Percentiles rank a stretch among this genome's conserved stretches.
Conservation (phyloP, 192 early-diverging fungal genomes). For the Backusella tuberculispora region DNA sequence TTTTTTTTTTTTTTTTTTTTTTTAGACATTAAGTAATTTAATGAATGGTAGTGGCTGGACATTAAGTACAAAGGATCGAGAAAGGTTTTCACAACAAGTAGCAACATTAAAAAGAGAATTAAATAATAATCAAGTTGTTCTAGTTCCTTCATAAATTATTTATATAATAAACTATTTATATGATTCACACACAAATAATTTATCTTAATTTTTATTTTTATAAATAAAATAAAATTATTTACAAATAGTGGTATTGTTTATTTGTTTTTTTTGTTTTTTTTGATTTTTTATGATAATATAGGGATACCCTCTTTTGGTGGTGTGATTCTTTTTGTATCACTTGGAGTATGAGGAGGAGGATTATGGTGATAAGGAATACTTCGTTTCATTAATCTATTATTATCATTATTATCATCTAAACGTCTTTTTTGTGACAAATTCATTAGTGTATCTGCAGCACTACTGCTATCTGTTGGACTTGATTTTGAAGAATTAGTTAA, state of each 20-base stretch:
- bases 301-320: conserved; percentile 18
- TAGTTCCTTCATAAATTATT: conserved; percentile 23
- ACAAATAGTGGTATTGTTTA: not conserved
- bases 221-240: not conserved
- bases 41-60: conserved; percentile 67
- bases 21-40: conserved; percentile 51
- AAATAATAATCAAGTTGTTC: conserved; percentile 25
- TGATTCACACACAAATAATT: not conserved
- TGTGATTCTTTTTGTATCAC: conserved; percentile 8
- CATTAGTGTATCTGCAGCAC: conserved; percentile 22
- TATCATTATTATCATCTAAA: not conserved
- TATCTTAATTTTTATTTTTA: not conserved
- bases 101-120: conserved; percentile 55
- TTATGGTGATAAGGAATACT: not conserved
- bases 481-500: not conserved
- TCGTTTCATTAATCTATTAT: conserved; percentile 15
- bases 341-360: not conserved
- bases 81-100: conserved; percentile 70
- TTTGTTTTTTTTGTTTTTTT: not conserved
- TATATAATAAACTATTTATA: not conserved
- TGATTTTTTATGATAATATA: conserved; percentile 1
- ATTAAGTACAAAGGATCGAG: conserved; percentile 57
- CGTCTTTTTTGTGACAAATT: conserved; percentile 20
- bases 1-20: conserved; percentile 17
- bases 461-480: conserved; percentile 19